Conservation (phyloP, 139 green algal species). For the Parachlorella kessleri region DNA sequence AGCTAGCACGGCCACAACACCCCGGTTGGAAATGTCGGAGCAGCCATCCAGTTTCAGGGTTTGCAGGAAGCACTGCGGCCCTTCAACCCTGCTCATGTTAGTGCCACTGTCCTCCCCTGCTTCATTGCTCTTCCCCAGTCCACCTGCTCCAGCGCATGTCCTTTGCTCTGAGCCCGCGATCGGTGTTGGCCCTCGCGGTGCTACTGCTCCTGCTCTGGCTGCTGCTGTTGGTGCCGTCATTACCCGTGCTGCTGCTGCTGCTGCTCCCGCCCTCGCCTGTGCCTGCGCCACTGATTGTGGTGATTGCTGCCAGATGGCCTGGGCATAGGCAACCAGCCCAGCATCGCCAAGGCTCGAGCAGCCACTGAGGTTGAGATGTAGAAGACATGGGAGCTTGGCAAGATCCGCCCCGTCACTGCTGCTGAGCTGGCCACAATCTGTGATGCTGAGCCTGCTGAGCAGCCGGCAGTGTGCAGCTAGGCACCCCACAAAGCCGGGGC, state of each 20-base stretch:
- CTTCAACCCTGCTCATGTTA: no score
- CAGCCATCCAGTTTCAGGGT: not conserved
- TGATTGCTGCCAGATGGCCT: no score
- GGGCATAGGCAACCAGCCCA: not conserved
- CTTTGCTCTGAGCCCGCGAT: not conserved
- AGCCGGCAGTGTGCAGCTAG: slow-evolving; percentile 4
- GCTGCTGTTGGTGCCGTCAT: not conserved
- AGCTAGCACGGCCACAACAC: not conserved
- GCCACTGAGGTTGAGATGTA: slow-evolving; percentile 4
- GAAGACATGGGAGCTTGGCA: slow-evolving; percentile 3
- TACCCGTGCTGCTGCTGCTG: not conserved
- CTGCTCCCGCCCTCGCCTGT: not conserved
- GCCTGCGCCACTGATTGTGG: no score
- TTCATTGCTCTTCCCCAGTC: no score
- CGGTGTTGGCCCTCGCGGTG: slow-evolving; percentile 4
- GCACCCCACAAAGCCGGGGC: not conserved
- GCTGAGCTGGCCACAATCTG: not conserved
- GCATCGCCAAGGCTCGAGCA: not conserved
- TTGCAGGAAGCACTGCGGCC: not conserved
- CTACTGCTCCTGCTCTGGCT: not conserved
- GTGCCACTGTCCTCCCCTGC: no score
- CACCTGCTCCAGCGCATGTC: no score
- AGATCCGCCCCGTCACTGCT: not conserved
- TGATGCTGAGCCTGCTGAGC: not conserved
- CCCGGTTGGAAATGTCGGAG: not conserved